Evolutionary conservation across 129 eudicot species (phyloP).

Genomic region (Lactuca sativa): DNA sequence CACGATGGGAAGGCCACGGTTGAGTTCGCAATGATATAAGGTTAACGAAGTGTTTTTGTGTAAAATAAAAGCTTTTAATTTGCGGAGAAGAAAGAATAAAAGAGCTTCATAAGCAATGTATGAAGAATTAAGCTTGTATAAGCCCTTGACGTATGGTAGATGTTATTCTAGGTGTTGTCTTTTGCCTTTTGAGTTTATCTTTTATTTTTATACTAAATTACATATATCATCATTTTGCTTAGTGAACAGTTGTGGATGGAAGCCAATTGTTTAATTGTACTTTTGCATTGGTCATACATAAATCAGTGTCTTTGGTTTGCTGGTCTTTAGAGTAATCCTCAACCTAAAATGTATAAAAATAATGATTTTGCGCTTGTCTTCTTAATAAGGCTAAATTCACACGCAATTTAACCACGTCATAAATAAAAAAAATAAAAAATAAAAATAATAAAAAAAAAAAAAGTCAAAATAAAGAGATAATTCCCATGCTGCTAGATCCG

Average conservation of each 20-base stretch:
- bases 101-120: slow-evolving; percentile 1
- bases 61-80: background rate
- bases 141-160: slow-evolving; percentile 1
- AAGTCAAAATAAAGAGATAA: too few relatives aligned
- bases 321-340: too few relatives aligned
- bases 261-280: too few relatives aligned
- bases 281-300: too few relatives aligned
- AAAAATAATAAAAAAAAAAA: too few relatives aligned
- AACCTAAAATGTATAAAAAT: too few relatives aligned
- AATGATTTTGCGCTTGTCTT: too few relatives aligned
- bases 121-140: slow-evolving; percentile 9
- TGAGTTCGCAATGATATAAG: slow-evolving; percentile 41
- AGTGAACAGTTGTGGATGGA: background rate
- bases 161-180: background rate
- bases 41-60: background rate
- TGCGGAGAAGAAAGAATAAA: background rate
- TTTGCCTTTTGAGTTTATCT: background rate
- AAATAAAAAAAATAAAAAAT: too few relatives aligned
- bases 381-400: too few relatives aligned
- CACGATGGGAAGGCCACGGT: slow-evolving; percentile 52
- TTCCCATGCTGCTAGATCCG: too few relatives aligned
- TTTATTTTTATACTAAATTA: background rate
- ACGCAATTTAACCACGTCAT: too few relatives aligned
- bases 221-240: background rate
- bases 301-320: too few relatives aligned